phyloP scores from a whole-genome alignment of 345 rosid species.

The Gossypium australe region DNA sequence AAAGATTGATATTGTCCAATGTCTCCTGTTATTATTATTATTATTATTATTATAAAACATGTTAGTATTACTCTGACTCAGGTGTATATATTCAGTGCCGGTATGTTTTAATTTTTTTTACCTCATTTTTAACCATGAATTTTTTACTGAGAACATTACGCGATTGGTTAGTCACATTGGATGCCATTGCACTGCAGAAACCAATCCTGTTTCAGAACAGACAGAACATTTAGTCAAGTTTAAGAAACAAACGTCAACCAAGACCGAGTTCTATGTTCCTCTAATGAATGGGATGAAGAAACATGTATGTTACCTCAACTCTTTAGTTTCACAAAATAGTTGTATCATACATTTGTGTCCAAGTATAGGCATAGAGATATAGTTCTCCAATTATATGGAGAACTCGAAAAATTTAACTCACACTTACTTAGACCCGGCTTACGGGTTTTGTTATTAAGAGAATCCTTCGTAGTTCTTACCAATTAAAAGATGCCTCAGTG shows the following conservation, averaged over 20 bases:
- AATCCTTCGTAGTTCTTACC: conserved; percentile 33
- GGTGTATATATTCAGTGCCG: neutral
- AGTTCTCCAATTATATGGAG: too few species aligned
- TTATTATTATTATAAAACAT: neutral
- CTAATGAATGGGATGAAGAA: neutral
- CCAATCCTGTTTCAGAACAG: conserved; percentile 56
- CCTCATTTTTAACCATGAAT: conserved; percentile 62
- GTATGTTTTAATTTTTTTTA: conserved; percentile 3
- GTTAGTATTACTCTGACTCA: neutral
- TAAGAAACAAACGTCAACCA: neutral
- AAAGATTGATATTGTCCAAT: conserved; percentile 82
- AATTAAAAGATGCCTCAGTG: conserved; percentile 74
- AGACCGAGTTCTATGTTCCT: neutral
- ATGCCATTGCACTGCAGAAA: conserved; percentile 88
- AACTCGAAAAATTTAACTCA: too few species aligned
- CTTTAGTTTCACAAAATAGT: too few species aligned
- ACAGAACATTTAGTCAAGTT: neutral
- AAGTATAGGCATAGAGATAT: too few species aligned
- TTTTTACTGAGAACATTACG: conserved; percentile 84
- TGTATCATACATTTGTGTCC: too few species aligned
- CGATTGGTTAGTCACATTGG: conserved; percentile 84
- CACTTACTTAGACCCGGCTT: too few species aligned
- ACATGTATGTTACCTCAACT: neutral
- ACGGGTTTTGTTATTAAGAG: neutral
- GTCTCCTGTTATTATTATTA: conserved; percentile 39